Evolutionary conservation across 345 rosid species (phyloP), one percentile per base, ranked within the genome.

Genomic region (Salix brachista): DNA sequence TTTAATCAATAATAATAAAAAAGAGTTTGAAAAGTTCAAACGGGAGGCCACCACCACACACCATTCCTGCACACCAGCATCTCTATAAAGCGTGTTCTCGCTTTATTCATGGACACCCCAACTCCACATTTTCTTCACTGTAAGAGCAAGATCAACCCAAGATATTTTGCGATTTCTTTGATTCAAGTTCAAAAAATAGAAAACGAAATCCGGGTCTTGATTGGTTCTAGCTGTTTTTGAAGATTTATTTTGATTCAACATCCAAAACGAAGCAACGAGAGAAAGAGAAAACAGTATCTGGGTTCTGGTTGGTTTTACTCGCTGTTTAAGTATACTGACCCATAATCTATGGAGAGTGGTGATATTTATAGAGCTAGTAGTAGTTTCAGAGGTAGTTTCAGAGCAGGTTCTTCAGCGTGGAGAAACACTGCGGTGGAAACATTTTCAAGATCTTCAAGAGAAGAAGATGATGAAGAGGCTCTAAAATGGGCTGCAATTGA

Each of bases 401-500:
- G 65, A 6, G 75, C 68, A 19, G 76, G 76, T 30, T 42, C 78
- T n/a, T 75, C 85, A 2, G 37, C 81, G 62, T 86, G 82, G 86
- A 84, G 86, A 77, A 83, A 77, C 80, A 74, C 48, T 25, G 73
- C 83, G 7, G 60, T 46, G 37, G 90, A 88, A 12, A 83, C 70
- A 5, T 88, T 90, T 70, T 90, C 94, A 6, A 79, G 70, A 44
- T 90, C 97, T 4, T 85, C 90, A 11, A 52, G 88, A 44, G 88
- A 85, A 5, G 96, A 84, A 75, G 87, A 90, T 52, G 97, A 90
- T 1, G 91, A 88, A 65, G 89, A 88, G 65, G 88, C 87, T n/a
- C 78, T 88, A 6, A 78, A 74, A 69, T 88, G 91, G 89, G 91
- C 91, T 2, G 88, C 85, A 0, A 77, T 86, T 8, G 87, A 86